These are phyloP conservation scores for Tuber microsphaerosporum DNA, from an alignment of 495 filamentous ascomycete genomes.

Conservation along the genomic window DNA sequence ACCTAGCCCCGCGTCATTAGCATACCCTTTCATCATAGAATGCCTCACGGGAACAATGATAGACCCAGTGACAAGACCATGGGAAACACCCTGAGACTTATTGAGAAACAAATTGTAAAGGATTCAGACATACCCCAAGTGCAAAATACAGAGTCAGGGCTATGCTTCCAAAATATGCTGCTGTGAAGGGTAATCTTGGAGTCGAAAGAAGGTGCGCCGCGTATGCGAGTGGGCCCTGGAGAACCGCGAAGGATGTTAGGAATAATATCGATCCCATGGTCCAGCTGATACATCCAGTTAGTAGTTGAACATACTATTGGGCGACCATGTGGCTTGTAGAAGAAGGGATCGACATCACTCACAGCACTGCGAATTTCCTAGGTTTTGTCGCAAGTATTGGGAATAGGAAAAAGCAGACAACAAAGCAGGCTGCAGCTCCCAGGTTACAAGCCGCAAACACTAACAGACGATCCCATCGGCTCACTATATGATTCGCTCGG, in stretches of 20 bases:
- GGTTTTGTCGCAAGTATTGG: constrained; percentile 70
- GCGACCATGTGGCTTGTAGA: constrained; percentile 29
- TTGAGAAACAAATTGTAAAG: constrained; percentile 12
- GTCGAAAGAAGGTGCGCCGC: constrained; percentile 76
- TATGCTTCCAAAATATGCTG: constrained; percentile 94
- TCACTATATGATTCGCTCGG: constrained; percentile 57
- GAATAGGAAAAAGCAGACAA: constrained; percentile 83
- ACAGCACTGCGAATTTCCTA: constrained; percentile 93
- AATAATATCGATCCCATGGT: constrained; percentile 86
- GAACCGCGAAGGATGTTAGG: constrained; percentile 82
- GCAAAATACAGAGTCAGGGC: constrained; percentile 84
- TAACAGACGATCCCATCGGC: constrained; percentile 90
- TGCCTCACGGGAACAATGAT: constrained; percentile 28
- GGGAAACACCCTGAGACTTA: constrained; percentile 7
- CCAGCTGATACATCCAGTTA: constrained; percentile 58
- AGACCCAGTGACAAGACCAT: constrained; percentile 28
- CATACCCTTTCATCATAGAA: constrained; percentile 4
- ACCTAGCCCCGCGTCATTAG: constrained; percentile 50
- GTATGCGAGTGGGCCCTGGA: constrained; percentile 84
- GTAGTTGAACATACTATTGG: constrained; percentile 22
- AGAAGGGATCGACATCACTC: constrained; percentile 50
- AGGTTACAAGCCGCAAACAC: constrained; percentile 88
- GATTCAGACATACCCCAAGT: constrained; percentile 64
- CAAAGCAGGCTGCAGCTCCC: constrained; percentile 82
- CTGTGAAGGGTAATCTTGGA: constrained; percentile 83